Percentiles rank a stretch among this genome's conserved stretches.
These are phyloP conservation scores for Elsinoe australis DNA, from an alignment of 2,329 filamentous ascomycete species.

Conservation along the genomic window DNA sequence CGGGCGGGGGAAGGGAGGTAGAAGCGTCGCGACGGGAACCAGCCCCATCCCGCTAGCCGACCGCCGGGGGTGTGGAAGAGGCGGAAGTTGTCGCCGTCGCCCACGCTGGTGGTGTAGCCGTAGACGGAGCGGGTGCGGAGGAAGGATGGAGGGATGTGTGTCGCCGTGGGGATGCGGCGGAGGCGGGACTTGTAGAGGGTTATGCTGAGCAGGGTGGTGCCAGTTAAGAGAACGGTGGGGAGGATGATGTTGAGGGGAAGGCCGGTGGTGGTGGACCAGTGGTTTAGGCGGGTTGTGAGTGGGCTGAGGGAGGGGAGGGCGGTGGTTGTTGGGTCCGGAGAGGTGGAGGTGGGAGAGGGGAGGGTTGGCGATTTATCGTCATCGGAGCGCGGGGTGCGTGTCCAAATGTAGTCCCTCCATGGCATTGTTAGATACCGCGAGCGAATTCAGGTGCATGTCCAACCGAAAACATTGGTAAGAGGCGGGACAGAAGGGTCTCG, in stretches of 20 bases:
- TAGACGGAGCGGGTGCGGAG: slow-evolving; percentile 69
- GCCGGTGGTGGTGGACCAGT: not conserved
- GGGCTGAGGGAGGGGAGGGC: not conserved
- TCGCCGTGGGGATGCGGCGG: slow-evolving; percentile 71
- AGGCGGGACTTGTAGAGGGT: slow-evolving; percentile 64
- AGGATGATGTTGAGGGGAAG: slow-evolving; percentile 19
- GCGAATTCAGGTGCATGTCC: too few relatives aligned
- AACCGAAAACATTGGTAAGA: too few relatives aligned
- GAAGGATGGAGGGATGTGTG: slow-evolving; percentile 64
- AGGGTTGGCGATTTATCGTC: not conserved
- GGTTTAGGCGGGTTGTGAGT: not conserved
- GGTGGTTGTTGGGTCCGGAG: not conserved
- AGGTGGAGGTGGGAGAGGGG: not conserved
- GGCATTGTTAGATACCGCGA: slow-evolving; percentile 10
- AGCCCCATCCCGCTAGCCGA: slow-evolving; percentile 75
- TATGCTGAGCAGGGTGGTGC: slow-evolving; percentile 47
- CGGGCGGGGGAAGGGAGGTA: not conserved
- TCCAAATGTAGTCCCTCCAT: slow-evolving; percentile 16
- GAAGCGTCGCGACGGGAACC: slow-evolving; percentile 23
- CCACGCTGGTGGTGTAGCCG: slow-evolving; percentile 84
- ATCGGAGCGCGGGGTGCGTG: not conserved
- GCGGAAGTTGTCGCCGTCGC: slow-evolving; percentile 93
- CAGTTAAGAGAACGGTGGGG: slow-evolving; percentile 45
- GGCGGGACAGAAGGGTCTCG: too few relatives aligned
- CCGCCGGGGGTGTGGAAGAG: slow-evolving; percentile 94